Conservation (phyloP, 2,329 filamentous ascomycete genomes). For the Fusarium neocosmosporiellum region DNA sequence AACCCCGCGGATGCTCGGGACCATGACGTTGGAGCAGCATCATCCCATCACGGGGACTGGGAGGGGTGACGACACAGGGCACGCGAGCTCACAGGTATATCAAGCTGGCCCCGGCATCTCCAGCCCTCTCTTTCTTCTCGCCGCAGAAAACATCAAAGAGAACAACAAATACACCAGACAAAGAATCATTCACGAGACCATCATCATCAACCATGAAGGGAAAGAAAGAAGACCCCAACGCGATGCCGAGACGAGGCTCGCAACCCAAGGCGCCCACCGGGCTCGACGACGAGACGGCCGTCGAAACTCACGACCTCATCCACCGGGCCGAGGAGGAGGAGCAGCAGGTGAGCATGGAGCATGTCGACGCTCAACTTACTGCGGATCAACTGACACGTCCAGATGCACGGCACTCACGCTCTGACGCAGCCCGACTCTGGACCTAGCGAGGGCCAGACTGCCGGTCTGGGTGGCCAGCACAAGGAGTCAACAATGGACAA, state of each 20-base stretch:
- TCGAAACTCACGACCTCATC: slow-evolving; percentile 50
- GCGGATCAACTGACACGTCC: neutral
- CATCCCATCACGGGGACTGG: slow-evolving; percentile 24
- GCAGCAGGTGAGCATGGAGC: slow-evolving; percentile 37
- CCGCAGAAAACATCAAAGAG: neutral
- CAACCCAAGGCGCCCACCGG: slow-evolving; percentile 33
- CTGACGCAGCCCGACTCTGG: slow-evolving; percentile 36
- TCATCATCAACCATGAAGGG: slow-evolving; percentile 14
- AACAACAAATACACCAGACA: neutral
- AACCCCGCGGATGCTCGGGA: slow-evolving; percentile 20
- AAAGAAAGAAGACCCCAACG: neutral
- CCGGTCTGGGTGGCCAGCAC: neutral
- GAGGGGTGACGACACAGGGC: slow-evolving; percentile 31
- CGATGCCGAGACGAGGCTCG: slow-evolving; percentile 6
- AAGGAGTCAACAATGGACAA: slow-evolving; percentile 38
- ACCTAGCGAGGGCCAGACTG: neutral
- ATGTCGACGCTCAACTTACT: neutral
- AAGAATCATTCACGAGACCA: neutral
- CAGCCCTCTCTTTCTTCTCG: neutral
- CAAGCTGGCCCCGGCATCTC: neutral
- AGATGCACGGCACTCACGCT: slow-evolving; percentile 42
- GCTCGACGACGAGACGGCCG: slow-evolving; percentile 46
- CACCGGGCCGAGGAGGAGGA: slow-evolving; percentile 50
- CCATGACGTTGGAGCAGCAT: slow-evolving; percentile 44
- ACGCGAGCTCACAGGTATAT: slow-evolving; percentile 31